Evolutionary conservation across 2,329 filamentous ascomycete species (phyloP).

Genomic region (Phyllosticta capitalensis): DNA sequence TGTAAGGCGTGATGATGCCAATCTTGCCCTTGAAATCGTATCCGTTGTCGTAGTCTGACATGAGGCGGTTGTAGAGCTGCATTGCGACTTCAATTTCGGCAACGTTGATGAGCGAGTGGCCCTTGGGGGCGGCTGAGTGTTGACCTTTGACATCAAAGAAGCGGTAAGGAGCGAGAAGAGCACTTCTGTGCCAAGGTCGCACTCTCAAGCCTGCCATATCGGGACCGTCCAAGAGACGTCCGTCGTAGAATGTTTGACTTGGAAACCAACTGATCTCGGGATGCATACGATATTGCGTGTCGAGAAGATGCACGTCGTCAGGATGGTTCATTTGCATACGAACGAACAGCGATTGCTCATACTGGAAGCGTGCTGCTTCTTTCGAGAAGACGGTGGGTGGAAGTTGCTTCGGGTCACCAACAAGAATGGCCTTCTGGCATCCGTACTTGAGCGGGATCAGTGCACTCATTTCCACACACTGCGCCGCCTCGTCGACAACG

Average conservation of each 20-base stretch:
- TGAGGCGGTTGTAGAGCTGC: slow-evolving; percentile 71
- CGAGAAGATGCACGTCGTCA: slow-evolving; percentile 82
- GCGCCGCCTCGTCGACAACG: slow-evolving; percentile 94
- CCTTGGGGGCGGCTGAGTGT: slow-evolving; percentile 69
- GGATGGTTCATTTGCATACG: slow-evolving; percentile 94
- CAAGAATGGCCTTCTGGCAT: slow-evolving; percentile 90
- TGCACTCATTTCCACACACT: slow-evolving; percentile 94
- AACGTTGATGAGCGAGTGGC: slow-evolving; percentile 82
- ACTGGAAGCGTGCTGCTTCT: slow-evolving; percentile 83
- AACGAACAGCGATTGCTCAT: slow-evolving; percentile 96
- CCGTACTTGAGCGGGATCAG: slow-evolving; percentile 96
- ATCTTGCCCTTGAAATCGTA: slow-evolving; percentile 73
- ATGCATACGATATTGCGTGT: slow-evolving; percentile 98
- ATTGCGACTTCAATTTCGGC: slow-evolving; percentile 81
- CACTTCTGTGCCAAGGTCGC: slow-evolving; percentile 76
- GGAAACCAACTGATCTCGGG: slow-evolving; percentile 91
- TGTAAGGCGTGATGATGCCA: slow-evolving; percentile 97
- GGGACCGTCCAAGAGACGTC: slow-evolving; percentile 71
- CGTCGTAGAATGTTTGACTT: slow-evolving; percentile 85
- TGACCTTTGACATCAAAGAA: slow-evolving; percentile 95
- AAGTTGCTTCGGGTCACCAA: slow-evolving; percentile 94
- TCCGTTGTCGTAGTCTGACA: slow-evolving; percentile 52
- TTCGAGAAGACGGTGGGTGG: slow-evolving; percentile 93
- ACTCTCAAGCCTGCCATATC: slow-evolving; percentile 69
- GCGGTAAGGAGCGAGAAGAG: slow-evolving; percentile 79